Evolutionary conservation across 1,284 basidiomycete species (phyloP).

Genomic region (Pseudomicrostroma phylloplanum): DNA sequence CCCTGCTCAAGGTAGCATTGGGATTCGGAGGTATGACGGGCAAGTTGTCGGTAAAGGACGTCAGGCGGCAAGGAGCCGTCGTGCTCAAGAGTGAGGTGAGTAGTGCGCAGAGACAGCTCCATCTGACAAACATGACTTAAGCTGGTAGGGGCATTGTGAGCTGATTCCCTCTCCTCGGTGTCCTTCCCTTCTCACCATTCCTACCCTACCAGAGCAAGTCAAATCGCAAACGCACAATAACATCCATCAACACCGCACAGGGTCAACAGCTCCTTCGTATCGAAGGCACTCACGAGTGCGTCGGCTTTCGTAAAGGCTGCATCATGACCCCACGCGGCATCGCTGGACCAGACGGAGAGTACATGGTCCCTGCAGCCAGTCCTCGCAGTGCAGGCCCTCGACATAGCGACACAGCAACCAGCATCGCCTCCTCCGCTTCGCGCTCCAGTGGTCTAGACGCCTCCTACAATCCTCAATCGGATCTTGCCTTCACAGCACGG

Average conservation of each 20-base stretch:
- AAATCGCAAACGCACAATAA: neutral
- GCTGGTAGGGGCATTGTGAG: neutral
- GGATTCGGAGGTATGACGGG: neutral
- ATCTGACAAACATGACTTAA: neutral
- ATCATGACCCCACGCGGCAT: conserved; percentile 1
- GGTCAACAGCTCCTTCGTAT: neutral
- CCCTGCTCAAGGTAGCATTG: neutral
- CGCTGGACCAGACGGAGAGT: neutral
- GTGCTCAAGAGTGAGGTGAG: neutral
- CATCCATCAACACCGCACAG: neutral
- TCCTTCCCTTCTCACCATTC: neutral
- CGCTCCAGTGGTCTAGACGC: neutral
- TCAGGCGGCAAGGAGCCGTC: neutral
- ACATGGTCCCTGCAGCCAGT: neutral
- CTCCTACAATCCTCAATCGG: neutral
- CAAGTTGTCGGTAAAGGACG: conserved; percentile 2
- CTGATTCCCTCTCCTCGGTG: neutral
- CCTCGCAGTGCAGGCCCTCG: too few relatives aligned
- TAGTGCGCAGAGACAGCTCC: neutral
- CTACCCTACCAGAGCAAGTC: conserved; percentile 2
- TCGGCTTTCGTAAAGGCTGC: neutral
- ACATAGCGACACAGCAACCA: neutral
- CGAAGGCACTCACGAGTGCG: conserved; percentile 5
- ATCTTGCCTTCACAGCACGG: conserved; percentile 2
- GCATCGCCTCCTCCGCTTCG: neutral